Conservation (phyloP, 78 protist species). For the Goniomonas avonlea region DNA sequence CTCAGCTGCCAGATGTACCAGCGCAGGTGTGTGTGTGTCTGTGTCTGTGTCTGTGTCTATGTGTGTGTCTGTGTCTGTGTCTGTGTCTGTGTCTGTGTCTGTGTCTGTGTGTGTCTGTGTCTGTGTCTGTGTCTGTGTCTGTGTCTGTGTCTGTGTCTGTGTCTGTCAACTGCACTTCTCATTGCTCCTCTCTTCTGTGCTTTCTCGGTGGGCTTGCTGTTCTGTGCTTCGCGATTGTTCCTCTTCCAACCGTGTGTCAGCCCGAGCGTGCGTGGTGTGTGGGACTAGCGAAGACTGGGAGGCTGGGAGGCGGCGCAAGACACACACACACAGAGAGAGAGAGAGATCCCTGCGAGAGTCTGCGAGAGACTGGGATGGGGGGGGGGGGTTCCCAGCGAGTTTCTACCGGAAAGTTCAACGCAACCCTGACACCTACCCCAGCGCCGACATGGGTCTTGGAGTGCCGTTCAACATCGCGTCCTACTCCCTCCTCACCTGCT, state of each 20-base stretch:
- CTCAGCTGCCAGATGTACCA: slow-evolving; percentile 71
- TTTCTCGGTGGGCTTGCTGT: slow-evolving; percentile 7
- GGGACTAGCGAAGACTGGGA: too few relatives aligned
- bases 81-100: too few relatives aligned
- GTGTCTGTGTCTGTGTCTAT: not conserved
- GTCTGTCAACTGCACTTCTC: not conserved
- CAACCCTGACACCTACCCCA: slow-evolving; percentile 15
- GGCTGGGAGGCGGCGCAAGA: too few relatives aligned
- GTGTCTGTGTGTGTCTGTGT: not conserved
- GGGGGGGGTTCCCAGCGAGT: too few relatives aligned
- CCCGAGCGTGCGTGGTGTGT: too few relatives aligned
- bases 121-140: not conserved
- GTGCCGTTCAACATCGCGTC: slow-evolving; percentile 91
- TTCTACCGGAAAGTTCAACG: too few relatives aligned
- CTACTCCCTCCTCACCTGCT: slow-evolving; percentile 64
- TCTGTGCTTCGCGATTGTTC: not conserved
- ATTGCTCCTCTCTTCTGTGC: too few relatives aligned
- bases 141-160: not conserved
- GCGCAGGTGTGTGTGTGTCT: too few relatives aligned
- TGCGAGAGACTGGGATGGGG: too few relatives aligned
- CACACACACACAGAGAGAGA: not conserved
- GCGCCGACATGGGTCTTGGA: slow-evolving; percentile 75
- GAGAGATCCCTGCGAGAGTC: too few relatives aligned
- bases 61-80: not conserved
- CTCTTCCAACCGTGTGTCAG: not conserved